A percentile compares a stretch with the other conserved stretches of the same genome.
These are phyloP conservation scores for Fusarium sarcochroum DNA, from an alignment of 2,329 filamentous ascomycete species.

Conservation along the genomic window DNA sequence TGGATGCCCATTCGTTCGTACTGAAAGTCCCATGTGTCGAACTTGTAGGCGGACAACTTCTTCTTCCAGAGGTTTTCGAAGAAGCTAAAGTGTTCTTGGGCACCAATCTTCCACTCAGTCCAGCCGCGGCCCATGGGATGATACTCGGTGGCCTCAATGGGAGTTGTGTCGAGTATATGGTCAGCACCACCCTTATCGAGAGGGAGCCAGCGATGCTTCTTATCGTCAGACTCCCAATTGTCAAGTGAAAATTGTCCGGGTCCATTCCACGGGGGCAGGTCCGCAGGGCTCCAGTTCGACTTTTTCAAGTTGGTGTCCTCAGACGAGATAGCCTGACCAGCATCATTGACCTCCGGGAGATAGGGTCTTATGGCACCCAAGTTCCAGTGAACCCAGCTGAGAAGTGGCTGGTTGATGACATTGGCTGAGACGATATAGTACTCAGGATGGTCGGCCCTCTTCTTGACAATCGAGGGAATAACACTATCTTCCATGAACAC, in stretches of 20 bases:
- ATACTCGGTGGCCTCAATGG: constrained; percentile 64
- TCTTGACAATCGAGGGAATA: constrained; percentile 68
- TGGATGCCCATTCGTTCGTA: constrained; percentile 67
- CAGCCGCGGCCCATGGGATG: constrained; percentile 60
- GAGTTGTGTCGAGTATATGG: constrained; percentile 59
- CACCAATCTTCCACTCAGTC: constrained; percentile 65
- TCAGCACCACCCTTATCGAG: constrained; percentile 51
- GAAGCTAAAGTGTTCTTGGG: constrained; percentile 63
- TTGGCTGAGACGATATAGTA: constrained; percentile 68
- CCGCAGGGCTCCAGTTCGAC: constrained; percentile 57
- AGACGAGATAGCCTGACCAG: constrained; percentile 36
- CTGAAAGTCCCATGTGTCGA: constrained; percentile 63
- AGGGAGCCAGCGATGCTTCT: constrained; percentile 66
- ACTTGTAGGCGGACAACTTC: constrained; percentile 62
- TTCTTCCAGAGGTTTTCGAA: constrained; percentile 65
- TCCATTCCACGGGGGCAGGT: constrained; percentile 54
- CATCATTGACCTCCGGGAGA: constrained; percentile 60
- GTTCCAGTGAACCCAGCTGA: constrained; percentile 68
- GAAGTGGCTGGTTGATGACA: constrained; percentile 68
- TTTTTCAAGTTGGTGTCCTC: constrained; percentile 43
- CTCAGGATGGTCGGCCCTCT: constrained; percentile 65
- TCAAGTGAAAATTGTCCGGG: constrained; percentile 49
- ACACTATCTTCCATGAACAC: constrained; percentile 56
- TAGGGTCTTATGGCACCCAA: constrained; percentile 67
- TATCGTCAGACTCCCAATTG: constrained; percentile 55